Evolutionary conservation across 2,329 filamentous ascomycete species (phyloP).

Genomic region (Xylariales sp.): DNA sequence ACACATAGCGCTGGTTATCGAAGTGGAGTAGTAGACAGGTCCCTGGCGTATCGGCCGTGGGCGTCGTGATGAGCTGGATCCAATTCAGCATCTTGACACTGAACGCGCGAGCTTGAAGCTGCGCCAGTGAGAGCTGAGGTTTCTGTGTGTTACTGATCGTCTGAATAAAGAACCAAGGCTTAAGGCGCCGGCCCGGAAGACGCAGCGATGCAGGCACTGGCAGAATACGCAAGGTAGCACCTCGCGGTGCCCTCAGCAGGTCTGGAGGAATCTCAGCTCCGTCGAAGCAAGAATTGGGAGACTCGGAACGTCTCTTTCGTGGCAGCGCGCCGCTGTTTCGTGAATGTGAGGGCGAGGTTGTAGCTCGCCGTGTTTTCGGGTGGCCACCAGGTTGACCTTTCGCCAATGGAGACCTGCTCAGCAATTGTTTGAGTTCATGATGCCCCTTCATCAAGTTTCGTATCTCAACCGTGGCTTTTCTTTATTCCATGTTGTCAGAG

Average conservation of each 20-base stretch:
- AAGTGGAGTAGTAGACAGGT: slow-evolving; percentile 74
- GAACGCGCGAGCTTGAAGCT: slow-evolving; percentile 1
- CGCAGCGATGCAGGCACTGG: background rate
- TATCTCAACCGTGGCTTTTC: no score
- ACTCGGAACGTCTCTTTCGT: no score
- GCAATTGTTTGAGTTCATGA: background rate
- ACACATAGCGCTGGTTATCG: slow-evolving; percentile 75
- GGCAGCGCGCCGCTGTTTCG: background rate
- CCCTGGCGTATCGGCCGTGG: slow-evolving; percentile 83
- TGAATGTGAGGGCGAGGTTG: background rate
- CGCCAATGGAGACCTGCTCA: slow-evolving; percentile 3
- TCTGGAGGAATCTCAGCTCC: background rate
- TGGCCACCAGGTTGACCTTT: no score
- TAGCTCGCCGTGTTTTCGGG: background rate
- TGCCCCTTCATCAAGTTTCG: slow-evolving; percentile 5
- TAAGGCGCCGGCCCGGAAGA: background rate
- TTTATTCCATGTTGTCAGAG: no score
- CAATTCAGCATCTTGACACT: slow-evolving; percentile 61
- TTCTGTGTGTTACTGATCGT: background rate
- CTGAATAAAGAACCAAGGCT: background rate
- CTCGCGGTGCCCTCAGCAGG: no score
- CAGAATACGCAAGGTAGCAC: background rate
- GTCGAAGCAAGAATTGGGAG: background rate
- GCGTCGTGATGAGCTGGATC: slow-evolving; percentile 72
- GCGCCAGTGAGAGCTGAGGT: background rate